Percentiles rank a stretch among this genome's conserved stretches.
These are phyloP conservation scores for Vachellia pachyceras DNA, from an alignment of 306 rosid genomes.

Conservation along the genomic window DNA sequence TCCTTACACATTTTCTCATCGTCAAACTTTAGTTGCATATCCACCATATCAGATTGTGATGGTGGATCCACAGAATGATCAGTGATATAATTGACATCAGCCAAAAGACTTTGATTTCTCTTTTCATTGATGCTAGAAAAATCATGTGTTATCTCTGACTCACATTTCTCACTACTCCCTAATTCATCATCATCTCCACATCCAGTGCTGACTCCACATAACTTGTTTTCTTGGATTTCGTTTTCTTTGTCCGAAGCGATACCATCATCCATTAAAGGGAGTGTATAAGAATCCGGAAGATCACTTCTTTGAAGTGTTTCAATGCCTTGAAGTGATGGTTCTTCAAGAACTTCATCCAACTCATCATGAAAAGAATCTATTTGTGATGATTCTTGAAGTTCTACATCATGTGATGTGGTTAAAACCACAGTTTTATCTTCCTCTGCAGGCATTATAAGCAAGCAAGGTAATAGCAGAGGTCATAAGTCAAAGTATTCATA, in stretches of 20 bases:
- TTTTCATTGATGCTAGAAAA: slow-evolving; percentile 21
- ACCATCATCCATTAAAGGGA: slow-evolving; percentile 36
- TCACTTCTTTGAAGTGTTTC: slow-evolving; percentile 35
- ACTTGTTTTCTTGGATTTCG: slow-evolving; percentile 32
- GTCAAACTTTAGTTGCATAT: slow-evolving; percentile 34
- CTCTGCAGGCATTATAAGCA: slow-evolving; percentile 49
- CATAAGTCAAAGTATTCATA: not conserved
- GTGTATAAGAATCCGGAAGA: slow-evolving; percentile 25
- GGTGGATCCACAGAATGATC: slow-evolving; percentile 36
- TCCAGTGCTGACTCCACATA: slow-evolving; percentile 20
- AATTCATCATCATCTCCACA: slow-evolving; percentile 32
- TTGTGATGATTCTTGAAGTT: slow-evolving; percentile 44
- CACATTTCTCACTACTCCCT: slow-evolving; percentile 31
- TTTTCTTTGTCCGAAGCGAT: slow-evolving; percentile 39
- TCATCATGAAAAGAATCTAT: slow-evolving; percentile 39
- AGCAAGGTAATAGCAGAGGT: slow-evolving; percentile 37
- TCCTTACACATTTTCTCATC: slow-evolving; percentile 42
- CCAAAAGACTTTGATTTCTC: slow-evolving; percentile 28
- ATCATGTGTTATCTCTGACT: slow-evolving; percentile 22
- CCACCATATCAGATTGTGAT: slow-evolving; percentile 39
- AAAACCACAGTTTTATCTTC: slow-evolving; percentile 40
- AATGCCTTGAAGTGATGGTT: slow-evolving; percentile 37
- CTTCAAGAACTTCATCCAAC: slow-evolving; percentile 30
- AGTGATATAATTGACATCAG: slow-evolving; percentile 24
- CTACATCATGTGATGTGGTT: slow-evolving; percentile 35